phyloP scores from a whole-genome alignment of 768 basidiomycete species.

The Tulasnella calospora region DNA sequence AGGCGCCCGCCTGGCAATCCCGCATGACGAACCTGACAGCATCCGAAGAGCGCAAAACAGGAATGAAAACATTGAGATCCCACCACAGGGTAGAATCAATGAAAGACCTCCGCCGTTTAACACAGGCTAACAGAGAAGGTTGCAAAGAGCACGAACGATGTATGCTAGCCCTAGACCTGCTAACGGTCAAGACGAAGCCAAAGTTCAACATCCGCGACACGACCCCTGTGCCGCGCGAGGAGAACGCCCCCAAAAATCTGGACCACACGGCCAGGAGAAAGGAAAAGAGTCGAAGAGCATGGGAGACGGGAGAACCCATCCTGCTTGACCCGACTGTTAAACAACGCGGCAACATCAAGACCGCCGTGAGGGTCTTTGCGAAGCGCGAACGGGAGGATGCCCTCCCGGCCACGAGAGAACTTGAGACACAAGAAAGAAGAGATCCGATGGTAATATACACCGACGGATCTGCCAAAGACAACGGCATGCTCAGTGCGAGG shows the following conservation, averaged over 20 bases:
- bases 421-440: neutral
- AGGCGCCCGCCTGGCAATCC: constrained; percentile 5
- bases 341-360: too few relatives aligned
- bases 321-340: constrained; percentile 3
- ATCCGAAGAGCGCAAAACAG: neutral
- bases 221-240: neutral
- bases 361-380: neutral
- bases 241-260: neutral
- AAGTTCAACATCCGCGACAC: neutral
- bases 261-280: neutral
- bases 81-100: neutral
- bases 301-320: neutral
- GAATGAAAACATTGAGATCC: neutral
- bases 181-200: neutral
- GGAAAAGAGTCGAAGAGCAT: neutral
- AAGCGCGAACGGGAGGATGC: too few relatives aligned
- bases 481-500: neutral
- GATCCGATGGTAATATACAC: neutral
- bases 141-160: neutral
- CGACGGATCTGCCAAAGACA: neutral
- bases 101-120: neutral
- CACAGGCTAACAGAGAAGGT: neutral
- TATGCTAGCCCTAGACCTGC: neutral
- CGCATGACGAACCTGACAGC: neutral
- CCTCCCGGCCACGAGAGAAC: neutral